These are phyloP conservation scores for Pseudocercospora ulei DNA, from an alignment of 2,329 filamentous ascomycete genomes.

Conservation along the genomic window DNA sequence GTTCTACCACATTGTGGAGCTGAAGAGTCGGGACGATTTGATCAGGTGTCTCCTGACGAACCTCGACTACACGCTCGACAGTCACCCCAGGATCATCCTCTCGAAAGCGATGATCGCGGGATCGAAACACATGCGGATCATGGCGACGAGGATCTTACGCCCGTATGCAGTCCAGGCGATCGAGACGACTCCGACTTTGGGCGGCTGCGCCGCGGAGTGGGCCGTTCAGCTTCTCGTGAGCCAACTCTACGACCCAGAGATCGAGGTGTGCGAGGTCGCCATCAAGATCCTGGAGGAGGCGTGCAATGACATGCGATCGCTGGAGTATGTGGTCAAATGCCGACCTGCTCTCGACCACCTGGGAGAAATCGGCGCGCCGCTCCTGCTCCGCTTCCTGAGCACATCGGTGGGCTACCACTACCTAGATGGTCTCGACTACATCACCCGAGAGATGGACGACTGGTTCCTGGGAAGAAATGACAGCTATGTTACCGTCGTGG, in stretches of 20 bases:
- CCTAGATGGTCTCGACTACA: slow-evolving; percentile 91
- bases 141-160: slow-evolving; percentile 73
- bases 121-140: slow-evolving; percentile 81
- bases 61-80: slow-evolving; percentile 77
- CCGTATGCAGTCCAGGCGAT: slow-evolving; percentile 66
- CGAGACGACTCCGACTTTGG: slow-evolving; percentile 33
- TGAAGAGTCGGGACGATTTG: slow-evolving; percentile 81
- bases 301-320: slow-evolving; percentile 79
- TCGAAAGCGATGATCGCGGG: slow-evolving; percentile 89
- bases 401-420: slow-evolving; percentile 98
- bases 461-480: slow-evolving; percentile 98
- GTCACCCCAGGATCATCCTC: slow-evolving; percentile 81
- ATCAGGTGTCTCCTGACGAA: slow-evolving; percentile 80
- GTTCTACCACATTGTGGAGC: slow-evolving; percentile 96
- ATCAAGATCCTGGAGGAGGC: slow-evolving; percentile 97
- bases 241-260: slow-evolving; percentile 91
- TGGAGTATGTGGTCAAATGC: slow-evolving; percentile 96
- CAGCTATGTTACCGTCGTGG: slow-evolving; percentile 85
- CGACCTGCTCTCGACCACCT: slow-evolving; percentile 88
- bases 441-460: slow-evolving; percentile 99
- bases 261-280: slow-evolving; percentile 90
- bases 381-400: slow-evolving; percentile 83
- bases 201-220: slow-evolving; percentile 74
- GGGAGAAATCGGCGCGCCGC: slow-evolving; percentile 88
- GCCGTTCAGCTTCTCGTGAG: slow-evolving; percentile 95